Conservation (phyloP, 2,329 filamentous ascomycete species). For the Rhytidhysteron rufulum region DNA sequence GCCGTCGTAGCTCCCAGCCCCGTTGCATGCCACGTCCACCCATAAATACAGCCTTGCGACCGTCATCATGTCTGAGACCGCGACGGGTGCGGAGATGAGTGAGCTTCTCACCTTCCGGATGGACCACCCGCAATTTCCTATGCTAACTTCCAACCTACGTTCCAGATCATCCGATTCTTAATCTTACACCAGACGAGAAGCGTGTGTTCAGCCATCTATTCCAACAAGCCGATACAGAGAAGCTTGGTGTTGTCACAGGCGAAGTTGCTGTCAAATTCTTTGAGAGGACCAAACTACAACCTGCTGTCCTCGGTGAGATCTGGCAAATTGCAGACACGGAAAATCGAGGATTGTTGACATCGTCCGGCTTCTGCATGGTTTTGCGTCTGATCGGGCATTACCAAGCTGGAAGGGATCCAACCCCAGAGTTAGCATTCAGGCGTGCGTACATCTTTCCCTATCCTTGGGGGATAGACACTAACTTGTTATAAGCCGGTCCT, state of each 20-base stretch:
- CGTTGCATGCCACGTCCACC: constrained; percentile 22
- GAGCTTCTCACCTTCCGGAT: constrained; percentile 2
- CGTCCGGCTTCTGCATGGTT: constrained; percentile 88
- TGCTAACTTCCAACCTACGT: too few relatives aligned
- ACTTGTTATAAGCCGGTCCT: constrained; percentile 59
- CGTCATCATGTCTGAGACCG: constrained; percentile 34
- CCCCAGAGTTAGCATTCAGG: constrained; percentile 75
- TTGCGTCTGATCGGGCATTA: constrained; percentile 93
- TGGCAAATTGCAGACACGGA: constrained; percentile 98
- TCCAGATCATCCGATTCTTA: constrained; percentile 59
- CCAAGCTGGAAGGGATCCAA: constrained; percentile 80
- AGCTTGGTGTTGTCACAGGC: constrained; percentile 88
- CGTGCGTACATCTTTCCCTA: constrained; percentile 43
- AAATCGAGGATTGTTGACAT: constrained; percentile 90
- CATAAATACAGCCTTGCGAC: constrained; percentile 12
- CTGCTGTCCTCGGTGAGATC: constrained; percentile 86
- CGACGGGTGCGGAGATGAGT: constrained; percentile 33
- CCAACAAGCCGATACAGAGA: constrained; percentile 85
- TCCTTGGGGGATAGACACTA: constrained; percentile 15
- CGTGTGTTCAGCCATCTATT: constrained; percentile 91
- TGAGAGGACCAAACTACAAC: constrained; percentile 86
- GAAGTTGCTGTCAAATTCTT: constrained; percentile 97
- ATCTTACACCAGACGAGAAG: constrained; percentile 88
- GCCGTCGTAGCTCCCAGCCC: constrained; percentile 28
- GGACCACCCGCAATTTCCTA: constrained; percentile 6